phyloP scores from a whole-genome alignment of 73 alveolate species.

The Effrenium voratum region DNA sequence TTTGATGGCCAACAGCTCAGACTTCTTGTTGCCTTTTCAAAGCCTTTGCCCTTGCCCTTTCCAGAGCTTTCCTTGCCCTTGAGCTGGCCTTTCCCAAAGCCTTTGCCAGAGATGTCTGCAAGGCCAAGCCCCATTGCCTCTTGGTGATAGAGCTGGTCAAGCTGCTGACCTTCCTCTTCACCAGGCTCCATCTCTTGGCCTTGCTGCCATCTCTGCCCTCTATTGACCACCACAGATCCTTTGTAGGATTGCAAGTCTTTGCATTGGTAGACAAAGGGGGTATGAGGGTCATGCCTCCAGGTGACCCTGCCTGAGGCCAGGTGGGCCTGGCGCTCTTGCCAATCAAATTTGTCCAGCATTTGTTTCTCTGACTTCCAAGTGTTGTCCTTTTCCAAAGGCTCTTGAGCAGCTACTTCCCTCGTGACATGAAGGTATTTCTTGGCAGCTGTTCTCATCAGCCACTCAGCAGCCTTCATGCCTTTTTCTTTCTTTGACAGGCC shows the following conservation, averaged over 20 bases:
- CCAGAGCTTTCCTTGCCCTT: not conserved
- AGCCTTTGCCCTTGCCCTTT: not conserved
- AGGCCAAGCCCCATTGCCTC: no score
- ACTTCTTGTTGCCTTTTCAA: no score
- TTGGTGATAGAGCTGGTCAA: no score
- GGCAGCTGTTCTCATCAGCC: not conserved
- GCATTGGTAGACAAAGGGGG: slow-evolving; percentile 1
- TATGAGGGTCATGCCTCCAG: not conserved
- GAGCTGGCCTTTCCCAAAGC: not conserved
- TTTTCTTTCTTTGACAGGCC: slow-evolving; percentile 3
- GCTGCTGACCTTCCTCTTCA: no score
- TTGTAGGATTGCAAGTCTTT: not conserved
- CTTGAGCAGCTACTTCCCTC: not conserved
- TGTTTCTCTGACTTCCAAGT: not conserved
- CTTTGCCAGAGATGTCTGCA: not conserved
- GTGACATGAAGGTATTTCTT: not conserved
- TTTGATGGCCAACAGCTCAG: no score
- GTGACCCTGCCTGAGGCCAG: not conserved
- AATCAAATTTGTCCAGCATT: not conserved
- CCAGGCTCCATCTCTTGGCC: slow-evolving; percentile 15
- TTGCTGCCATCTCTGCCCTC: not conserved
- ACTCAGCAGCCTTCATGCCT: not conserved
- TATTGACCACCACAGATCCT: not conserved
- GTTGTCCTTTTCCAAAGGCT: not conserved
- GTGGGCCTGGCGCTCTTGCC: not conserved